These are phyloP conservation scores for Aureobasidium lini DNA, from an alignment of 2,329 filamentous ascomycete genomes.

Conservation along the genomic window DNA sequence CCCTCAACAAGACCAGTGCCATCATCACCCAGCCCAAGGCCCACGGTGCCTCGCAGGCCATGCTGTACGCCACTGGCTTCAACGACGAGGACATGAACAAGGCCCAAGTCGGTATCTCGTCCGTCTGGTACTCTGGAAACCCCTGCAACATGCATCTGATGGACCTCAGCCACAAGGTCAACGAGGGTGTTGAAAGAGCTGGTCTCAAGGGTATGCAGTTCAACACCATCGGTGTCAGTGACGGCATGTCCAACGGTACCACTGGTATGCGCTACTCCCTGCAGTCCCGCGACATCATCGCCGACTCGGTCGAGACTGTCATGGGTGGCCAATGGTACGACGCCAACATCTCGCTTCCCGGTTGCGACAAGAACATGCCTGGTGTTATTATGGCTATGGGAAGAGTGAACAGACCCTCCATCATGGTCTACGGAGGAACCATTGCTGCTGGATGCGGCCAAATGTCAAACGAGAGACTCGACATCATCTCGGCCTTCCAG, in stretches of 20 bases:
- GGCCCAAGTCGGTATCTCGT: constrained; percentile 94
- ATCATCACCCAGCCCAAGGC: constrained; percentile 94
- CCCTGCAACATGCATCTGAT: constrained; percentile 99
- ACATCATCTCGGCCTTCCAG: constrained; percentile 97
- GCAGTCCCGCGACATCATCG: constrained; percentile 92
- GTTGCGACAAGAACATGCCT: constrained; percentile 99
- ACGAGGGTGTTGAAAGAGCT: constrained; percentile 63
- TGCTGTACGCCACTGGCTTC: constrained; percentile 94
- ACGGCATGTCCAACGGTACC: constrained; percentile 97
- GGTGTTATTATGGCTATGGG: constrained; percentile 70
- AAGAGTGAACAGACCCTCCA: constrained; percentile 81
- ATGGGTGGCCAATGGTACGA: constrained; percentile 99
- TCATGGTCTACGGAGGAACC: constrained; percentile 97
- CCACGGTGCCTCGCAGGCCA: constrained; percentile 95
- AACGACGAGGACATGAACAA: constrained; percentile 85
- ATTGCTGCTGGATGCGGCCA: constrained; percentile 85
- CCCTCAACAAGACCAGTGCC: constrained; percentile 75
- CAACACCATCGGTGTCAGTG: constrained; percentile 97
- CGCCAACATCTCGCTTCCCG: constrained; percentile 90
- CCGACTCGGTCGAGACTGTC: constrained; percentile 96
- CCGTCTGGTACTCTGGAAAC: constrained; percentile 96
- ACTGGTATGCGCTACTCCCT: constrained; percentile 79
- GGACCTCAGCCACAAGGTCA: constrained; percentile 74
- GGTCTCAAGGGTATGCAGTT: constrained; percentile 89
- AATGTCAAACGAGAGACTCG: constrained; percentile 67